A percentile compares a stretch with the other conserved stretches of the same genome.
These are phyloP conservation scores for Saccharomycopsis microspora DNA, from an alignment of 805 yeast species.

Conservation along the genomic window DNA sequence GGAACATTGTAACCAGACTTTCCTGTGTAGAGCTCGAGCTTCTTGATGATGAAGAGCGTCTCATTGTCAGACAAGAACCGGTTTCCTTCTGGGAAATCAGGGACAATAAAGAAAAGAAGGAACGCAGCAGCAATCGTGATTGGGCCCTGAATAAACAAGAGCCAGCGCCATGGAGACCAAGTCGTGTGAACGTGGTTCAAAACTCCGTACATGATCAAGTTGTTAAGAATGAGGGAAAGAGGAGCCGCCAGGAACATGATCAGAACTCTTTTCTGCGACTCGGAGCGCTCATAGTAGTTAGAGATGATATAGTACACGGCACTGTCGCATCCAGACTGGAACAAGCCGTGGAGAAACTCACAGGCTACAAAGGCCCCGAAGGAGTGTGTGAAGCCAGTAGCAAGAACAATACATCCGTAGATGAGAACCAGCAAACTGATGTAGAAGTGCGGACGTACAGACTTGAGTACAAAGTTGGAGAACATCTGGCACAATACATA, in stretches of 20 bases:
- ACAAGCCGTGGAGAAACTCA: constrained; percentile 53
- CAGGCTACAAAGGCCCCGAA: constrained; percentile 52
- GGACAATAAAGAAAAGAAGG: constrained; percentile 29
- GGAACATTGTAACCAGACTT: constrained; percentile 37
- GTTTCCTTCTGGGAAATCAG: constrained; percentile 39
- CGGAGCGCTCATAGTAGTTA: constrained; percentile 52
- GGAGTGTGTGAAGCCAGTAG: constrained; percentile 51
- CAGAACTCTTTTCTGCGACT: constrained; percentile 59
- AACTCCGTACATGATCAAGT: constrained; percentile 16
- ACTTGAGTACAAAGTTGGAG: constrained; percentile 51
- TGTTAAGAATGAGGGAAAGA: constrained; percentile 46
- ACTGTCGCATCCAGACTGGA: constrained; percentile 67
- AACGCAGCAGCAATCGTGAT: constrained; percentile 23
- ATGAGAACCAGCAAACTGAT: constrained; percentile 42
- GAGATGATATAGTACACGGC: constrained; percentile 62
- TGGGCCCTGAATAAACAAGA: constrained; percentile 37
- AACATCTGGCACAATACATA: constrained; percentile 54
- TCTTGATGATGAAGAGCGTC: constrained; percentile 22
- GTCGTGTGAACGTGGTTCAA: constrained; percentile 16
- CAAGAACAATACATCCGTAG: constrained; percentile 53
- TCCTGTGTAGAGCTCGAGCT: constrained; percentile 16
- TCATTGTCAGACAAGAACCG: constrained; percentile 31
- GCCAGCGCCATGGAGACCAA: constrained; percentile 33
- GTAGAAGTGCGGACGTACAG: constrained; percentile 55
- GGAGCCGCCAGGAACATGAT: constrained; percentile 60